A percentile compares a stretch with the other conserved stretches of the same genome.
Conservation (phyloP, 352 stramenopile species). For the Blastocystis sp. region DNA sequence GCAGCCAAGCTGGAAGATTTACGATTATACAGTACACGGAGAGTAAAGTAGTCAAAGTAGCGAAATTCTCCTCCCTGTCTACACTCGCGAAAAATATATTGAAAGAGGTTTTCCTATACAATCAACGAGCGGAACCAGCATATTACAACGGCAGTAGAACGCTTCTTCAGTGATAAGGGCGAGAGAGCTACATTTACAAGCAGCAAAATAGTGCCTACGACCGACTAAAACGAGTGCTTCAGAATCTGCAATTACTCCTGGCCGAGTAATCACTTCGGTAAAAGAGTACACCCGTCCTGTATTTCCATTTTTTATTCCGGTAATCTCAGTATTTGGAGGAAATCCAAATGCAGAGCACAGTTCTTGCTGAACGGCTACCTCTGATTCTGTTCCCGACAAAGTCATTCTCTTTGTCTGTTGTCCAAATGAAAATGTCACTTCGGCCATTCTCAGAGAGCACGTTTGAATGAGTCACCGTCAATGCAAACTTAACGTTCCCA, state of each 20-base stretch:
- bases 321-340: background rate
- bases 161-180: background rate
- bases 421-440: background rate
- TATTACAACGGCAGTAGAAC: background rate
- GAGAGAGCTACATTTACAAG: background rate
- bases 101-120: constrained; percentile 7
- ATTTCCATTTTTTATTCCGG: background rate
- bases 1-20: background rate
- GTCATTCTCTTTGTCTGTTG: background rate
- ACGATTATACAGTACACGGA: constrained; percentile 14
- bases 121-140: background rate
- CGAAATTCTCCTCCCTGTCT: background rate
- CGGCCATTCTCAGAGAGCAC: background rate
- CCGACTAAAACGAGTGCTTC: background rate
- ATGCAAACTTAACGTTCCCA: constrained; percentile 44
- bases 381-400: background rate
- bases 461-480: background rate
- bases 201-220: background rate
- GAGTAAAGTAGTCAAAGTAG: background rate
- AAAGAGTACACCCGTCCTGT: background rate
- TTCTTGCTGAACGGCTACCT: background rate
- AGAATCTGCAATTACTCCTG: background rate
- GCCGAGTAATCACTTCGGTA: background rate
- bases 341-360: background rate
- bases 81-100: constrained; percentile 20